Evolutionary conservation across 2,329 filamentous ascomycete species (phyloP), one percentile per base, ranked within the genome.

Genomic region (Cadophora sp.): DNA sequence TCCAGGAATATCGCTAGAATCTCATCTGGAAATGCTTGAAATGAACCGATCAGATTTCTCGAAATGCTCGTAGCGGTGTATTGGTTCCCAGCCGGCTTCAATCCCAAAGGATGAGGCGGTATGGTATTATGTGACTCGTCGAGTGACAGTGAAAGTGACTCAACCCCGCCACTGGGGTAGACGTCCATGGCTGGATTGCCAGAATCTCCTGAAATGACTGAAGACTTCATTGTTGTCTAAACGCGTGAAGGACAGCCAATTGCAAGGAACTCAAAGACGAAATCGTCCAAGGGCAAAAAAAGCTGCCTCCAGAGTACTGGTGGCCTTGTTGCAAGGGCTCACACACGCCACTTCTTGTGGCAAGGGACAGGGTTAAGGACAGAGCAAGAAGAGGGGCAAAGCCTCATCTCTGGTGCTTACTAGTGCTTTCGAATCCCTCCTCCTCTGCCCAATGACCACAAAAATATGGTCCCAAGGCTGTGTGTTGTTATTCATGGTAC

Each of bases 51-150:
- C 48, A 83, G 84, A 60, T 82, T 79, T 68, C 92, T 92, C 59
- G 93, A 86, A 80, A 92, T 92, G 65, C 84, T 84, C 2, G 83
- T 83, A 14, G 87, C 83, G 24, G 89, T 88, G 86, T 86, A 90
- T 73, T 90, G 89, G 82, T 99, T 98, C 46, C 95, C 96, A 69
- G 91, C 86, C 1, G 96, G 95, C 77, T 94, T 96, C 72, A 98
- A 85, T 37, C 91, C 91, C 58, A 97, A 83, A 46, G 93, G 93
- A 82, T 98, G 95, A 48, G 85, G 83, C 62, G 91, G 91, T 64
- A 97, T 90, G 55, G 87, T 86, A 74, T 82, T 79, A 75, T 58
- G 59, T 74, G 77, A 77, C 72, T 84, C 80, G 77, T 83, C 83
- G 79, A 77, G 56, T 26, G 71, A 76, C 72, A 77, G 67, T 29